Base-by-base conservation (phyloP, 805 yeast genomes). In the Starmerella floris region DNA sequence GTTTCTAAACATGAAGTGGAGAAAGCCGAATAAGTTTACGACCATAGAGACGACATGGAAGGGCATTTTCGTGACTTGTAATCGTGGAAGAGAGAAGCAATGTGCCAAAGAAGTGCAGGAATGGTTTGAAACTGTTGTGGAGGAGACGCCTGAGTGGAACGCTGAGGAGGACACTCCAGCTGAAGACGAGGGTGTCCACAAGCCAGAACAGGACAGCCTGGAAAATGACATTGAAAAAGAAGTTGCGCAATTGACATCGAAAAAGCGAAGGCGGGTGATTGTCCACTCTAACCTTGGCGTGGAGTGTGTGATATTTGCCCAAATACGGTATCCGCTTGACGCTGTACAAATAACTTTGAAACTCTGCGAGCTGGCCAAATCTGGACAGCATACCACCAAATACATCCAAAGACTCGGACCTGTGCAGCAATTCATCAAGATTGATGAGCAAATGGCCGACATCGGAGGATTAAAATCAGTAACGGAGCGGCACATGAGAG, bases 31-130 rank as follows among this genome's bases (percentile, higher is more conserved):
- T 13, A 47, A 47, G 27, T 21, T 39, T 11, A 44, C 48, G 32
- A 36, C 45, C 1, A 27, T 87, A 17, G 95, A 87, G 54, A 94
- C 95, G 0, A 79, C 79, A 31, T 81, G 91, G 42, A 65, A 78
- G 30, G 98, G 98, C 0, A 69, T 91, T 0, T 91, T 82, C 61
- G 94, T 85, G 11, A 82, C 97, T 0, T 88, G 96, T 60, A 73
- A 76, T 39, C 70, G 95, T 52, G 79, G 80, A 30, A 76, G 78
- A 45, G 98, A 91, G 59, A 23, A 40, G 15, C 48, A 45, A 34
- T 48, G 55, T 25, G 49, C 50, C 11, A 49, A 50, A 8, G 57
- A 55, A 39, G 45, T 49, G 19, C 42, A 45, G 22, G 50, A 49
- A 17, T 43, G 52, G 50, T 46, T 53, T 11, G 46, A 43, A 27